Base-by-base conservation (phyloP, 1,139 yeast genomes). In the Taphrina wiesneri region DNA sequence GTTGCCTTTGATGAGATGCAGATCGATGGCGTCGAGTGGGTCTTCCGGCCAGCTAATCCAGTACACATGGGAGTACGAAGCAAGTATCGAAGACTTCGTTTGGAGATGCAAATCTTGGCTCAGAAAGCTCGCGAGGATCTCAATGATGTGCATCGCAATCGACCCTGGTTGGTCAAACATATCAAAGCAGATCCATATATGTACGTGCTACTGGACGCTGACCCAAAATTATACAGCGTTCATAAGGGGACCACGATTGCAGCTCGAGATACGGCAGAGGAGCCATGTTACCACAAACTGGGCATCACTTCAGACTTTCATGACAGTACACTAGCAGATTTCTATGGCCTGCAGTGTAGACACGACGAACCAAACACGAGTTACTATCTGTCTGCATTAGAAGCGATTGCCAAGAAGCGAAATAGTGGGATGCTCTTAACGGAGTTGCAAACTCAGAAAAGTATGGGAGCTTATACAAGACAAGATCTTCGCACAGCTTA, bases 401-500 rank as follows among this genome's bases (percentile, higher is more conserved):
- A 76, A 17, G 80, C 75, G 45, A 77, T 86, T 53, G 81, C 86
- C 0, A 79, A 80, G 21, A 71, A 75, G 0, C 78, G 85, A 59
- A 75, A 79, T 4, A 80, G 83, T 6, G 80, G 80, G 63, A 80
- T 78, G 46, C 74, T 86, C 25, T 78, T 83, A 65, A 78, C 82
- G 39, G 86, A 82, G 69, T 82, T 85, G 52, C 79, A 83, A 46
- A 83, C 83, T 62, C 79, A 85, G 51, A 71, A 78, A 30, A 79
- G 84, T 0, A 77, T 81, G 46, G 92, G 93, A 15, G 81, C 84
- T 26, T 79, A 86, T 34, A 91, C 96, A 0, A 81, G 81, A 61
- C 78, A 80, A 23, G 95, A 88, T 56, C 78, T 89, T 41, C 76
- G 80, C 45, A 77, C 78, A 30, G 85, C 92, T 0, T 83, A 87